Evolutionary conservation across 768 basidiomycete genomes (phyloP), one percentile per base, ranked within the genome.

Genomic region (Clitopilus passeckerianus): DNA sequence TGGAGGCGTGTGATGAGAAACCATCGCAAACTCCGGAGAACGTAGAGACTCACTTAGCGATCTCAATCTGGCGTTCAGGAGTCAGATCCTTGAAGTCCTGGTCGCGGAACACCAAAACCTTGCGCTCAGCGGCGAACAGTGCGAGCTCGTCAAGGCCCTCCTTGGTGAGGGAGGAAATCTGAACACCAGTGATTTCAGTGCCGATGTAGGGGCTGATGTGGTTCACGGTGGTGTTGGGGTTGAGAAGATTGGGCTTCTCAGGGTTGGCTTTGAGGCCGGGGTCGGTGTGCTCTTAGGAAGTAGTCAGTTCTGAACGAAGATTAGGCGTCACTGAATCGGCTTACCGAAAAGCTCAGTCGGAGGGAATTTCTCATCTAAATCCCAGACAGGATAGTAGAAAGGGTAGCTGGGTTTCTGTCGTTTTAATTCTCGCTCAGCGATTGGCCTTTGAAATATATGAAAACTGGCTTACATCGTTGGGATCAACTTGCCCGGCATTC

Each of bases 51-150:
- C 24, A 77, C 79, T 69, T 74, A 7, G 80, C 78, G 34, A 83
- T 76, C 64, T 79, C 82, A 60, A 84, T 79, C 61, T 84, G 83
- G 57, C 74, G 68, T 43, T 84, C 81, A 7, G 80, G 74, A 1
- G 72, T 70, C n/a, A 84, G 60, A 61, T 84, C 82, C 70, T 83
- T 85, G 72, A 86, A 84, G 67, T 86, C 80, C 62, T 86, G 85
- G 68, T 85, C 77, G 18, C 84, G 77, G 75, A 85, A 83, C 6
- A 84, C 54, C 9, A 86, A 66, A 34, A 84, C 74, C 67, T 82
- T 84, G 46, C 82, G 67, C 68, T 85, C 78, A 0, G 80, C 84
- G 35, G 80, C 72, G 59, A 72, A 76, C 5, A 84, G 72, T 5
- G 81, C 82, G 30, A 83, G 76, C 63, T 83, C 82, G 61, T 84